Evolutionary conservation across 2,329 filamentous ascomycete genomes (phyloP).

Genomic region (Pseudogymnoascus verrucosus): DNA sequence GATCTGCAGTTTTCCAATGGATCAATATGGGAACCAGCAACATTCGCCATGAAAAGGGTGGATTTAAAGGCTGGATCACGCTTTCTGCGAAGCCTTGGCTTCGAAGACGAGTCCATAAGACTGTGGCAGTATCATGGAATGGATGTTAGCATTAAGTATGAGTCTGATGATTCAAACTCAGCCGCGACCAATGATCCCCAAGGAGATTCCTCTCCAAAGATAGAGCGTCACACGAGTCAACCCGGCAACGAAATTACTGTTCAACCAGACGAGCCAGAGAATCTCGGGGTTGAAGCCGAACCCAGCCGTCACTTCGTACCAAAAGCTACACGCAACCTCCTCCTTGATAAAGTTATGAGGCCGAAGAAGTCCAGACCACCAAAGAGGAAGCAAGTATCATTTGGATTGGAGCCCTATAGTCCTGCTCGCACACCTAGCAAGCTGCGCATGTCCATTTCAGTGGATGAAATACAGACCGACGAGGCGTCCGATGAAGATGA

Average conservation of each 20-base stretch:
- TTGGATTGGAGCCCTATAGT: not conserved
- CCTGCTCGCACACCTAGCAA: not conserved
- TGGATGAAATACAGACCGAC: not conserved
- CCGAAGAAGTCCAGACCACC: not conserved
- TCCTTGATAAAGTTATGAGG: not conserved
- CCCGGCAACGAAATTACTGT: not conserved
- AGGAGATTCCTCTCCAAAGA: not conserved
- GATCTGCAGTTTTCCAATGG: not conserved
- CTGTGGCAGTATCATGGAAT: not conserved
- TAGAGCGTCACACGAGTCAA: not conserved
- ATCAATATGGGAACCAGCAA: constrained; percentile 1
- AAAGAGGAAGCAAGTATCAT: not conserved
- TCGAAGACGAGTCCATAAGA: not conserved
- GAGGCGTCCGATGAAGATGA: not conserved
- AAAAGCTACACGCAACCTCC: not conserved
- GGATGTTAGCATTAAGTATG: not conserved
- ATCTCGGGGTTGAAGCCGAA: not conserved
- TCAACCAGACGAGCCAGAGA: not conserved
- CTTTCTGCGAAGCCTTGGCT: not conserved
- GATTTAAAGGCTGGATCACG: not conserved
- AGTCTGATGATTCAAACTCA: not conserved
- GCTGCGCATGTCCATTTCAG: not conserved
- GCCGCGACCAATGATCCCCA: not conserved
- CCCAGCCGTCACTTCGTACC: not conserved
- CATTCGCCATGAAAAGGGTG: not conserved